These are phyloP conservation scores for Fusarium verticillioides DNA, from an alignment of 2,329 filamentous ascomycete genomes.

Conservation along the genomic window DNA sequence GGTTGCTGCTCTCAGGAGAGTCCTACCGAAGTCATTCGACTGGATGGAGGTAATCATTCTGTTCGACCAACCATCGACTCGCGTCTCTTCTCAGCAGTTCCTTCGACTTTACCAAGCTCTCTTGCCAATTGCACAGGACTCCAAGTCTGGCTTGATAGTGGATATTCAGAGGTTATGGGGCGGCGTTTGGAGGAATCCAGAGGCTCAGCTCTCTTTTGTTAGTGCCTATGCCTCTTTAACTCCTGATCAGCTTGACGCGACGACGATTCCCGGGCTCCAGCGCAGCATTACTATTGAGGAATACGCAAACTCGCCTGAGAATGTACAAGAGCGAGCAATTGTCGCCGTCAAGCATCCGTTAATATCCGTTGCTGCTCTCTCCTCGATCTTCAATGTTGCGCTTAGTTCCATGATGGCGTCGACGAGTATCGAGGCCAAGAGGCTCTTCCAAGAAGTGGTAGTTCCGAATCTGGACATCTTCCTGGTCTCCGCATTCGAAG, in stretches of 20 bases:
- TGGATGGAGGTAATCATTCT: conserved; percentile 78
- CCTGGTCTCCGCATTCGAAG: conserved; percentile 79
- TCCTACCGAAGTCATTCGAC: conserved; percentile 72
- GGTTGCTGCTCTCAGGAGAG: conserved; percentile 71
- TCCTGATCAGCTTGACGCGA: conserved; percentile 81
- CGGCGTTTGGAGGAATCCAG: conserved; percentile 84
- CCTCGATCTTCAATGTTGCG: conserved; percentile 73
- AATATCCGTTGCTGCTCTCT: conserved; percentile 86
- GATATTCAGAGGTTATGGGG: conserved; percentile 94
- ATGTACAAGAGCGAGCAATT: conserved; percentile 63
- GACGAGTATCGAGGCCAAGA: conserved; percentile 71
- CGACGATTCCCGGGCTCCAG: conserved; percentile 83
- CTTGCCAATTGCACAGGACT: conserved; percentile 73
- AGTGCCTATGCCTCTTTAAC: conserved; percentile 84
- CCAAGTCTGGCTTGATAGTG: conserved; percentile 57
- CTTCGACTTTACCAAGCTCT: conserved; percentile 83
- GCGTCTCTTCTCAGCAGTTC: conserved; percentile 83
- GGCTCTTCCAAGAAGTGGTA: conserved; percentile 74
- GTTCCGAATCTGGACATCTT: conserved; percentile 82
- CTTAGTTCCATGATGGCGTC: conserved; percentile 70
- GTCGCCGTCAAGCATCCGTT: conserved; percentile 84
- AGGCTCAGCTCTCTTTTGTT: conserved; percentile 94
- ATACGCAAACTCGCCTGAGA: conserved; percentile 61
- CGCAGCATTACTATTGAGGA: conserved; percentile 76
- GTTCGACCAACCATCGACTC: conserved; percentile 83